Percentiles rank a stretch among this genome's conserved stretches.
Conservation (phyloP, 1,139 yeast species). For the Fermentozyma sake region DNA sequence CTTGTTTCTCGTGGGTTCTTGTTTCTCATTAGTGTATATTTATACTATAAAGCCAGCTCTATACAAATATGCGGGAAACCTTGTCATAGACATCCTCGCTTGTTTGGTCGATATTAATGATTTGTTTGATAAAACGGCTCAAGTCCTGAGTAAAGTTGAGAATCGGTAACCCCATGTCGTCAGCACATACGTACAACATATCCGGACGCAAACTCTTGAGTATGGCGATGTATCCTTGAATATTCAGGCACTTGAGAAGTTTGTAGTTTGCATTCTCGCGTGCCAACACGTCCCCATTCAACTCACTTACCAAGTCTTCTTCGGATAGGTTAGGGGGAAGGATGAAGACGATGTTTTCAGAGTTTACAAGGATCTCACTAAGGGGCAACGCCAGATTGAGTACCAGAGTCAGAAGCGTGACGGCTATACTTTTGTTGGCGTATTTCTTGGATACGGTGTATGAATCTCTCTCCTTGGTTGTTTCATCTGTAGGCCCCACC, state of each 20-base stretch:
- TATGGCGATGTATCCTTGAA: constrained; percentile 40
- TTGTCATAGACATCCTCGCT: constrained; percentile 25
- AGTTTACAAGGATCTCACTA: constrained; percentile 32
- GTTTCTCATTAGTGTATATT: no score
- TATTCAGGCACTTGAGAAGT: constrained; percentile 37
- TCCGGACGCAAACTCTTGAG: constrained; percentile 43
- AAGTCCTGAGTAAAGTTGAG: constrained; percentile 32
- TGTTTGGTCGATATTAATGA: constrained; percentile 33
- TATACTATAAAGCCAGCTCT: constrained; percentile 5
- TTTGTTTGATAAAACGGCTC: constrained; percentile 35
- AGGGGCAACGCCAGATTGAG: constrained; percentile 37
- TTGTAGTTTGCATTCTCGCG: constrained; percentile 29
- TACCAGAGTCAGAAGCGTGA: constrained; percentile 42
- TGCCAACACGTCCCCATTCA: constrained; percentile 8
- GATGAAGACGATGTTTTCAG: constrained; percentile 43
- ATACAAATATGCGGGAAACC: constrained; percentile 21
- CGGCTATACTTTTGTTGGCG: constrained; percentile 35
- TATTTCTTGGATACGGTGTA: constrained; percentile 17
- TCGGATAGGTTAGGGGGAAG: constrained; percentile 43
- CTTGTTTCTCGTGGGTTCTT: no score
- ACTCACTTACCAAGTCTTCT: constrained; percentile 31
- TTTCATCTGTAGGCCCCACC: no score
- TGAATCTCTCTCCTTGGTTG: no score
- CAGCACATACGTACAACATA: constrained; percentile 38
- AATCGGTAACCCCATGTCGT: constrained; percentile 37